phyloP scores from a whole-genome alignment of 768 basidiomycete genomes.

The Panus rudis region DNA sequence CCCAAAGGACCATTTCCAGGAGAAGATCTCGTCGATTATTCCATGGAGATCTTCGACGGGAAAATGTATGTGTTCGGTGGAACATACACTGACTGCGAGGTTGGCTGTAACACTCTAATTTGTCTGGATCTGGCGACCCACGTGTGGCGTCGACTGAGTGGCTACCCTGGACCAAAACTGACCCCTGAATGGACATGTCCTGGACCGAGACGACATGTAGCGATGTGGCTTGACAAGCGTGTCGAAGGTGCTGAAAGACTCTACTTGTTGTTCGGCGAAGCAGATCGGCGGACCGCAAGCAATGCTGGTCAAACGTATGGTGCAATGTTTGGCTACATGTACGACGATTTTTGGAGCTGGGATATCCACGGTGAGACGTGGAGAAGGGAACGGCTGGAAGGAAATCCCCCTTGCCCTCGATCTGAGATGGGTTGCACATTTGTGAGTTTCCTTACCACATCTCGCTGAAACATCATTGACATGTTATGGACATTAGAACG shows the following conservation, averaged over 20 bases:
- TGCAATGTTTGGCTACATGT: slow-evolving; percentile 15
- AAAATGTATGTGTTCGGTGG: slow-evolving; percentile 36
- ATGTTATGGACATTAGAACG: slow-evolving; percentile 29
- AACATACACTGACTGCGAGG: slow-evolving; percentile 17
- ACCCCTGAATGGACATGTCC: slow-evolving; percentile 20
- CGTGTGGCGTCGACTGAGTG: slow-evolving; percentile 25
- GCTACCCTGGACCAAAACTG: slow-evolving; percentile 6
- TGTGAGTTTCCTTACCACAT: slow-evolving; percentile 25
- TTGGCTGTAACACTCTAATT: slow-evolving; percentile 34
- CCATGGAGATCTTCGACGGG: slow-evolving; percentile 17
- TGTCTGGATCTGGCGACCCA: slow-evolving; percentile 29
- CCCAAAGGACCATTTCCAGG: too few species aligned
- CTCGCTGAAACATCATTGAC: too few species aligned
- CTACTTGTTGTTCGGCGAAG: slow-evolving; percentile 30
- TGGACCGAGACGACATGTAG: slow-evolving; percentile 28
- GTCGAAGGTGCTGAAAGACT: too few species aligned
- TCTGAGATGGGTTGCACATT: slow-evolving; percentile 27
- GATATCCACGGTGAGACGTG: slow-evolving; percentile 24
- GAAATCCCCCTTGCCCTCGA: slow-evolving; percentile 29
- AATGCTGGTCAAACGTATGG: slow-evolving; percentile 21
- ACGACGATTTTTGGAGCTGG: slow-evolving; percentile 33
- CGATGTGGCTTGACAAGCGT: slow-evolving; percentile 32
- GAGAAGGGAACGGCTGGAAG: slow-evolving; percentile 26
- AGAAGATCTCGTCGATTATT: slow-evolving; percentile 9
- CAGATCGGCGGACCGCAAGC: slow-evolving; percentile 25